Evolutionary conservation across 1,284 basidiomycete species (phyloP), one percentile per base, ranked within the genome.

Genomic region (Blastosporella zonata): DNA sequence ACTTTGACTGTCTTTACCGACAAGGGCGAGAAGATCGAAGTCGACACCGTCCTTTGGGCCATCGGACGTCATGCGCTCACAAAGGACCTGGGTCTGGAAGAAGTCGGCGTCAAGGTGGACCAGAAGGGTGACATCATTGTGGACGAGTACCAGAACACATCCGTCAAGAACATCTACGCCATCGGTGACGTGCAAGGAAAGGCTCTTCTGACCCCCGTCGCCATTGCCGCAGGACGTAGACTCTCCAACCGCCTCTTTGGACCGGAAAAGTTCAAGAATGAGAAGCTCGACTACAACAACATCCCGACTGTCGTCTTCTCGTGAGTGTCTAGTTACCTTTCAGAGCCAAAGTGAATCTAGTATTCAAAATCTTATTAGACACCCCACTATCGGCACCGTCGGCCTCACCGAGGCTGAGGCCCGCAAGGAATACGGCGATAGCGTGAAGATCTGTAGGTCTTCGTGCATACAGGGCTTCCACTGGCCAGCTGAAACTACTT

Each of bases 301-400:
- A 94, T 99, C 55, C 89, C 97, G 3, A 90, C 84, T 36, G 94
- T 97, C 53, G 92, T 97, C 50, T 97, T 97, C 74, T 92, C 93
- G 88, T 93, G 55, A 63, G 88, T 78, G 9, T 29, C 35, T 21
- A 44, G n/a, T 12, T 21, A 17, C 22, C 10, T 43, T 35, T 45
- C 45, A 84, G 13, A 17, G 49, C 61, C 29, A 10, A 78, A 72
- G 17, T 21, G 25, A 25, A 37, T 21, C 7, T 28, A 25, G 34
- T 40, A 12, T 18, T 47, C 10, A 38, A 27, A 35, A 31, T n/a
- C 13, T 12, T 39, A 40, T 1, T 50, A 93, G 90, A 3, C 94
- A 97, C 68, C 94, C 94, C 1, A 83, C 94, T 9, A 90, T 95
- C 55, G 94, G 94, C 25, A 90, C 92, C 9, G 90, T 96, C 39